These are phyloP conservation scores for Beverwykella pulmonaria DNA, from an alignment of 495 filamentous ascomycete genomes.

Conservation along the genomic window DNA sequence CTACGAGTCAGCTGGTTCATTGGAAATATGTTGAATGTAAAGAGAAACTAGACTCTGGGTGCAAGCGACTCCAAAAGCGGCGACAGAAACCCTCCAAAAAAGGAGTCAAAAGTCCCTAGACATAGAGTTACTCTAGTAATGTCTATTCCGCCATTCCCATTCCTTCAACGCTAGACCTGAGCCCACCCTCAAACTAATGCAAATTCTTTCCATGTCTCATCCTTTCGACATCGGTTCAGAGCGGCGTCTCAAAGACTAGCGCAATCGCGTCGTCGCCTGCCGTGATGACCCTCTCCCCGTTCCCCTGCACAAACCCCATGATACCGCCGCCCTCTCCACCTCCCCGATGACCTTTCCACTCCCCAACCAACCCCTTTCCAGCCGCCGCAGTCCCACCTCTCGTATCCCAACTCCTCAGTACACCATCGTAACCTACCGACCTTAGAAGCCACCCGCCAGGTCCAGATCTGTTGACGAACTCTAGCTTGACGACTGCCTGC, in stretches of 20 bases:
- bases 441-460: slow-evolving; percentile 36
- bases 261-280: slow-evolving; percentile 72
- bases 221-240: not conserved
- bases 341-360: slow-evolving; percentile 82
- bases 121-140: no score
- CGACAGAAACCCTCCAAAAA: no score
- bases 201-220: not conserved
- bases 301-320: slow-evolving; percentile 81
- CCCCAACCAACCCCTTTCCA: slow-evolving; percentile 65
- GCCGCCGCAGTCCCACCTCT: slow-evolving; percentile 46
- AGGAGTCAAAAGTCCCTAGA: no score
- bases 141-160: not conserved
- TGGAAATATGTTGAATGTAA: no score
- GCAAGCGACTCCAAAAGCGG: no score
- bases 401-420: slow-evolving; percentile 41
- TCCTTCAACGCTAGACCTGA: not conserved
- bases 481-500: slow-evolving; percentile 80
- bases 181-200: not conserved
- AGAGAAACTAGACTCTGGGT: no score
- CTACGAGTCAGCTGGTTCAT: no score
- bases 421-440: slow-evolving; percentile 40
- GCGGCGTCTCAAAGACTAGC: not conserved
- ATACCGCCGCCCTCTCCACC: slow-evolving; percentile 85
- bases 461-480: slow-evolving; percentile 62
- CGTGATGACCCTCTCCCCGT: slow-evolving; percentile 72